Evolutionary conservation across 1,284 basidiomycete genomes (phyloP).

Genomic region (Ustilago hordei): DNA sequence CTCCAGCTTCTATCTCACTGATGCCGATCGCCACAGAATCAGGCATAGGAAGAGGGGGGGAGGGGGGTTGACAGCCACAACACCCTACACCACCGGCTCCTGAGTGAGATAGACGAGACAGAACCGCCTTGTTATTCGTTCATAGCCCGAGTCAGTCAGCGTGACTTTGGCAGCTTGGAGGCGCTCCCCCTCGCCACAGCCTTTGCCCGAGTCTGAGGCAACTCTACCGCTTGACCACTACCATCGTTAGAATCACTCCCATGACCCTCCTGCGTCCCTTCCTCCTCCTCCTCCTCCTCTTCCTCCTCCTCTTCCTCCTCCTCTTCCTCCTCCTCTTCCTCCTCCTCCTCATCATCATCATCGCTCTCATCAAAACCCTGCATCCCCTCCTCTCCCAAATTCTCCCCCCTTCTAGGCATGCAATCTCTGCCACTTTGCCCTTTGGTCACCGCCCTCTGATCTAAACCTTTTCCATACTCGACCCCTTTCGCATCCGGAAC

Average conservation of each 20-base stretch:
- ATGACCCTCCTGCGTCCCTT: neutral
- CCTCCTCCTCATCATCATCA: constrained; percentile 18
- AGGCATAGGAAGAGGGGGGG: no score
- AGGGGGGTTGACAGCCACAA: no score
- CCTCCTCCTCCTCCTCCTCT: neutral
- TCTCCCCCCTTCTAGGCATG: constrained; percentile 20
- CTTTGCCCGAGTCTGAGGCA: neutral
- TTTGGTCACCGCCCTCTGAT: constrained; percentile 40
- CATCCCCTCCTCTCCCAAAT: neutral
- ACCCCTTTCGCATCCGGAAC: constrained; percentile 24
- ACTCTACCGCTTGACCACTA: neutral
- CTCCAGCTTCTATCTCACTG: no score
- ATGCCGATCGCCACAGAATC: no score
- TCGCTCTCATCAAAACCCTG: constrained; percentile 24
- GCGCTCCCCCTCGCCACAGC: neutral
- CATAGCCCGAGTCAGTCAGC: no score
- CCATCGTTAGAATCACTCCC: neutral
- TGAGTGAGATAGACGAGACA: neutral
- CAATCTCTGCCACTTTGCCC: constrained; percentile 39
- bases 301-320: constrained; percentile 1
- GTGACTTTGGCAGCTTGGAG: neutral
- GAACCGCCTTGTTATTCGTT: no score
- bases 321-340: neutral
- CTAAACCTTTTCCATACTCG: constrained; percentile 21
- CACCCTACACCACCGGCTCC: neutral